Evolutionary conservation across 2,329 filamentous ascomycete species (phyloP), one percentile per base, ranked within the genome.

Genomic region (Paraconiothyrium brasiliense): DNA sequence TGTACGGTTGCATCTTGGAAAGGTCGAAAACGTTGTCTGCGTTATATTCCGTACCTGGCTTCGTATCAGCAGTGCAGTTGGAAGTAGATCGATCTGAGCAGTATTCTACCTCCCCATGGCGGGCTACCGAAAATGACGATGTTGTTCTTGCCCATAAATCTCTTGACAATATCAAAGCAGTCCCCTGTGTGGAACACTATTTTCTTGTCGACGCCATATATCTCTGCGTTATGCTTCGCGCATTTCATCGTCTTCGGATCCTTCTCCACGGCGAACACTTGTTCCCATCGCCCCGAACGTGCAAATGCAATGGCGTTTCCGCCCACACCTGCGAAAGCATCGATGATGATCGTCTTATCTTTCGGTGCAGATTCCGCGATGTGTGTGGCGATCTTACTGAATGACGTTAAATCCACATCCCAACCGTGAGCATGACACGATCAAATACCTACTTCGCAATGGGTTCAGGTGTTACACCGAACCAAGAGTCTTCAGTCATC

Each of bases 261-360:
- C 69, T 90, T 91, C 80, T 99, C 95, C 68, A 99, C 90, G 46
- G 92, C 93, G 75, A 98, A 93, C 66, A 99, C 87, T 66, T 88
- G 89, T 55, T 89, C 86, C 91, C 93, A 99, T 65, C 89, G 87
- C 22, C 86, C 88, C 0, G 90, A 92, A 10, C 89, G 85, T 20
- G 95, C 94, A 70, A 99, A 96, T n/a, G 94, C 93, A 69, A 99
- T 98, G 27, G 91, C 88, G 77, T 99, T 99, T 58, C 94, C 95
- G 41, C 96, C 95, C 0, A 92, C 93, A 47, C 95, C 95, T 32
- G 90, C 92, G 79, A 99, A 99, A 49, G 91, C 87, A 78, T 99
- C 95, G 61, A 99, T 88, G 41, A 99, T 82, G 39, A 90, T 86
- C 10, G 83, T 87, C 68, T 89, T 91, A 16, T 81, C 80, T 20